phyloP scores from a whole-genome alignment of 352 stramenopile species.

The Phytophthora quininea region DNA sequence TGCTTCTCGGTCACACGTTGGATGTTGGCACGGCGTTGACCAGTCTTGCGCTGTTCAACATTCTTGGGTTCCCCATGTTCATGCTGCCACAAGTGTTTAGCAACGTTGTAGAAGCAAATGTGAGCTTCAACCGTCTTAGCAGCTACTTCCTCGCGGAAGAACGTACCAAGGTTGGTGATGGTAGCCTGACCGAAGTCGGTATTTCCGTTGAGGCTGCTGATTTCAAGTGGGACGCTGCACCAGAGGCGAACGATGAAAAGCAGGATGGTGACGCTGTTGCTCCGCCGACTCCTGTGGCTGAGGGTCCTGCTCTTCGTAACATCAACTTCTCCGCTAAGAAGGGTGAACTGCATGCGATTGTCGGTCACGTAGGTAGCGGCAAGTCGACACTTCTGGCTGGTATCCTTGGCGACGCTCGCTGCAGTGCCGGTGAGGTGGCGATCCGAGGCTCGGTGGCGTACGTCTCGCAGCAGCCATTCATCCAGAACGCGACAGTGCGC shows the following conservation, averaged over 20 bases:
- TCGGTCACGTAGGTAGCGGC: constrained; percentile 54
- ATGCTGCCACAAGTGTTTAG: constrained; percentile 36
- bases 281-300: constrained; percentile 15
- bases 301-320: constrained; percentile 47
- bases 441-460: constrained; percentile 93
- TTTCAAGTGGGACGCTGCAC: constrained; percentile 73
- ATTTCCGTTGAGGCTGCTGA: constrained; percentile 58
- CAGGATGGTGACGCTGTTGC: constrained; percentile 40
- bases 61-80: constrained; percentile 50
- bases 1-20: constrained; percentile 63
- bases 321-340: constrained; percentile 76
- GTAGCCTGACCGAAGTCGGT: constrained; percentile 76
- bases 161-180: constrained; percentile 69
- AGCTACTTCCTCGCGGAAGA: constrained; percentile 78
- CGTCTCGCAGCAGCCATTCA: constrained; percentile 94
- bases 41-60: constrained; percentile 68
- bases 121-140: constrained; percentile 55
- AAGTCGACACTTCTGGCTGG: constrained; percentile 66
- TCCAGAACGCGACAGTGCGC: constrained; percentile 95
- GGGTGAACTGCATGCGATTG: constrained; percentile 65
- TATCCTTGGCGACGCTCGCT: constrained; percentile 50
- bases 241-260: constrained; percentile 20
- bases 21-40: constrained; percentile 59
- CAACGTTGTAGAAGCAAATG: constrained; percentile 48
- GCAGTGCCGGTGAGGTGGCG: constrained; percentile 41